These are phyloP conservation scores for Mucor sp. DNA, from an alignment of 371 early-diverging fungal species.

Conservation along the genomic window DNA sequence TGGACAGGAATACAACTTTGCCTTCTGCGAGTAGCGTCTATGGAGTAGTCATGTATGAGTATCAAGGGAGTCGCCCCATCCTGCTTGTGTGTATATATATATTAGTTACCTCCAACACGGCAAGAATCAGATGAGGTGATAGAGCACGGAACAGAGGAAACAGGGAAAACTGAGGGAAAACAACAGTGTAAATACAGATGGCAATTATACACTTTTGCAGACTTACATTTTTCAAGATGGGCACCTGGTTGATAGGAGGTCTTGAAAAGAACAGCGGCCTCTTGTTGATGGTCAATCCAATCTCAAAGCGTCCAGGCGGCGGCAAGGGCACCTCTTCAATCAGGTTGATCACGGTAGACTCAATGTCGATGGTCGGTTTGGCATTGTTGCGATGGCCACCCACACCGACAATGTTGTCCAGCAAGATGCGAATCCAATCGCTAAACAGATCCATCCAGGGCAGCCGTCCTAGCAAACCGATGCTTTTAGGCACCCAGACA, in stretches of 20 bases:
- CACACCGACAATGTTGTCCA: conserved; percentile 63
- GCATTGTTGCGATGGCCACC: conserved; percentile 45
- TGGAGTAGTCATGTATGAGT: too few relatives aligned
- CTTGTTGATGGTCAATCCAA: conserved; percentile 66
- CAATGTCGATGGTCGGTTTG: conserved; percentile 42
- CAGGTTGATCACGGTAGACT: conserved; percentile 67
- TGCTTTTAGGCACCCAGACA: conserved; percentile 71
- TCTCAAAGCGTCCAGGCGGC: conserved; percentile 81
- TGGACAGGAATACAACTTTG: conserved; percentile 76
- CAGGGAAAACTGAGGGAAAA: conserved; percentile 66
- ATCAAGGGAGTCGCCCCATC: too few relatives aligned
- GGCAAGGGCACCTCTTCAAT: conserved; percentile 79
- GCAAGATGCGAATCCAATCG: conserved; percentile 76
- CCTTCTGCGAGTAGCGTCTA: conserved; percentile 72
- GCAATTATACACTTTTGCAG: too few relatives aligned
- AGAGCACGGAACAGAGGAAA: conserved; percentile 77
- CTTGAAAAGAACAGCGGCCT: conserved; percentile 70
- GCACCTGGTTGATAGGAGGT: conserved; percentile 79
- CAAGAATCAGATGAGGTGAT: conserved; percentile 71
- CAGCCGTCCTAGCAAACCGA: conserved; percentile 74
- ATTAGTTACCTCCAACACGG: conserved; percentile 69
- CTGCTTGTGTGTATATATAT: too few relatives aligned
- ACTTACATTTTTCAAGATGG: conserved; percentile 79
- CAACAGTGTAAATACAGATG: neutral
- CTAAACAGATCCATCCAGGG: conserved; percentile 76